Conservation (phyloP, 768 basidiomycete species). For the Hericium alpestre region DNA sequence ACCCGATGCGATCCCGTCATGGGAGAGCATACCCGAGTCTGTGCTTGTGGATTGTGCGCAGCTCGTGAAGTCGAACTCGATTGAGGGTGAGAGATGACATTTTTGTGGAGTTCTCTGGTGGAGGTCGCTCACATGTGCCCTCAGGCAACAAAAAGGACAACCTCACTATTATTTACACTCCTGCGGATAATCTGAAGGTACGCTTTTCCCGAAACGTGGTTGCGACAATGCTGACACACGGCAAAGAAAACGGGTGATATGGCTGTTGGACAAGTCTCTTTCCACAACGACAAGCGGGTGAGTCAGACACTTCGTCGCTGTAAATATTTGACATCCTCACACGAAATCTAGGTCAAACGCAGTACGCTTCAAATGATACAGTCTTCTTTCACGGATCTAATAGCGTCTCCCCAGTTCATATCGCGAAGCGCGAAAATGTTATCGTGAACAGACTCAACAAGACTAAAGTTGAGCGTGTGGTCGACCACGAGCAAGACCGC, state of each 20-base stretch:
- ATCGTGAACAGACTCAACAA: conserved; percentile 92
- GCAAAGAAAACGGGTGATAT: conserved; percentile 92
- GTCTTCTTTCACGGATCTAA: not conserved
- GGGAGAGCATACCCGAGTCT: conserved; percentile 79
- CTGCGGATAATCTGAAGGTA: conserved; percentile 86
- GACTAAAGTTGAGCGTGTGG: conserved; percentile 74
- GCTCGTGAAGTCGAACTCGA: conserved; percentile 95
- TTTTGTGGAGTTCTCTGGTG: not conserved
- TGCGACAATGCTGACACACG: not conserved
- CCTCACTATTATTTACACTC: conserved; percentile 88
- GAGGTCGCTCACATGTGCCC: no score
- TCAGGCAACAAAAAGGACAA: conserved; percentile 94
- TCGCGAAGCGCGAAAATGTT: conserved; percentile 71
- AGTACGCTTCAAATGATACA: conserved; percentile 27
- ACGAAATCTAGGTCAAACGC: conserved; percentile 57
- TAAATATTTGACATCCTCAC: not conserved
- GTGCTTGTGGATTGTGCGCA: conserved; percentile 83
- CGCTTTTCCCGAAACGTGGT: not conserved
- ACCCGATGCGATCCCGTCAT: conserved; percentile 59
- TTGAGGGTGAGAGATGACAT: conserved; percentile 54
- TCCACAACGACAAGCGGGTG: conserved; percentile 84
- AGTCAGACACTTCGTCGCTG: conserved; percentile 7
- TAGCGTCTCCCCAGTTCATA: conserved; percentile 43
- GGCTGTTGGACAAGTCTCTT: conserved; percentile 93
- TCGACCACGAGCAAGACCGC: conserved; percentile 86